These are phyloP conservation scores for Paulownia fortunei DNA, from an alignment of 257 asterid species.

Conservation along the genomic window DNA sequence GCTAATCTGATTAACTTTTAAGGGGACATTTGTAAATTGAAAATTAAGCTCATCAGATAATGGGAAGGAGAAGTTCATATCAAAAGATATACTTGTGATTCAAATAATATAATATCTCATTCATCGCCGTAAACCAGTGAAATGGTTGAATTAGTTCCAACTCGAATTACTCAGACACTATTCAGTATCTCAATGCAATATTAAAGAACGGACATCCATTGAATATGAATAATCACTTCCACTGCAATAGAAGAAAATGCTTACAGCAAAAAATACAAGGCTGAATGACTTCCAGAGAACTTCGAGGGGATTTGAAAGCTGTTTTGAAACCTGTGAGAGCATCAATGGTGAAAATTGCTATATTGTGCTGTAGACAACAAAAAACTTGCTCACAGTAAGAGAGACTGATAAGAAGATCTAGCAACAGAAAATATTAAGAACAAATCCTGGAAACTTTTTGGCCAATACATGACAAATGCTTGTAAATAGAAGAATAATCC, in stretches of 20 bases:
- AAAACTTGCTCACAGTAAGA: neutral
- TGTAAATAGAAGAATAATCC: neutral
- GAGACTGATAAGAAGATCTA: too few relatives aligned
- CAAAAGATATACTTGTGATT: neutral
- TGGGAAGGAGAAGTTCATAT: neutral
- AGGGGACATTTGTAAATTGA: neutral
- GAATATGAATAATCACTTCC: neutral
- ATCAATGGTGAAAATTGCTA: neutral
- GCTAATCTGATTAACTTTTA: neutral
- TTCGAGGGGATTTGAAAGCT: slow-evolving; percentile 85
- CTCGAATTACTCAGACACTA: neutral
- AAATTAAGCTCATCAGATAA: neutral
- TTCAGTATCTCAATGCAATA: neutral
- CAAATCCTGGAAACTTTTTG: neutral
- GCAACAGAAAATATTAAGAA: too few relatives aligned
- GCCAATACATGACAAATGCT: neutral
- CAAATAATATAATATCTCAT: neutral
- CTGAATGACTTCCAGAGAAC: slow-evolving; percentile 93
- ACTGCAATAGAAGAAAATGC: slow-evolving; percentile 34
- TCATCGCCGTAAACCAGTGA: neutral
- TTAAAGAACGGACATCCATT: neutral
- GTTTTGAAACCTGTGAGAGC: slow-evolving; percentile 58
- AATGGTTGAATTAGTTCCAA: neutral
- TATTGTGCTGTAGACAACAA: neutral
- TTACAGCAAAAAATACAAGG: slow-evolving; percentile 96